These are phyloP conservation scores for Dioszegia hungarica DNA, from an alignment of 768 basidiomycete genomes.

Conservation along the genomic window DNA sequence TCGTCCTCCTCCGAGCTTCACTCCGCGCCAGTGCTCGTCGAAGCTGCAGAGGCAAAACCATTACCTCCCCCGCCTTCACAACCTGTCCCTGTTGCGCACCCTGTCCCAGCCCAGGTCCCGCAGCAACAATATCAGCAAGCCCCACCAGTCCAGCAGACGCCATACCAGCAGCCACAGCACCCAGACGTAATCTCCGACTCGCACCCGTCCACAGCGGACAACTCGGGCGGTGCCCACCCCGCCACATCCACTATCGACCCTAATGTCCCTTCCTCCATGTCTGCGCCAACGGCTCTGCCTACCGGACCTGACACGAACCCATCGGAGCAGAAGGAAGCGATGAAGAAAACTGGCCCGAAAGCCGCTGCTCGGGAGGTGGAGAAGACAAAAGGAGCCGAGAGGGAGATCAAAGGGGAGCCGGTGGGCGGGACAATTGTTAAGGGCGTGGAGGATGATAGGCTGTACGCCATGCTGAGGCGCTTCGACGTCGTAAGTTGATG, in stretches of 20 bases:
- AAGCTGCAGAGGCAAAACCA: background rate
- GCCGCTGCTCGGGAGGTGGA: slow-evolving; percentile 47
- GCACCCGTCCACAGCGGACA: background rate
- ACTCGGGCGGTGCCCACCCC: slow-evolving; percentile 1
- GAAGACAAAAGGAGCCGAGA: slow-evolving; percentile 49
- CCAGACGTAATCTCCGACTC: background rate
- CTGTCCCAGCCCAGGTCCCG: no score
- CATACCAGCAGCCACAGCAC: background rate
- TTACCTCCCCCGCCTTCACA: background rate
- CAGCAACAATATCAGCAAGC: background rate
- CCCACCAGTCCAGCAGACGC: background rate
- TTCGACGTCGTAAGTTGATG: slow-evolving; percentile 47
- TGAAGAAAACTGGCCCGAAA: slow-evolving; percentile 40
- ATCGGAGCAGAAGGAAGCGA: slow-evolving; percentile 40
- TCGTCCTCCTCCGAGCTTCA: background rate
- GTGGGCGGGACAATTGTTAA: slow-evolving; percentile 46
- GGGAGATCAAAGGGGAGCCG: slow-evolving; percentile 43
- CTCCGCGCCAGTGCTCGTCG: background rate
- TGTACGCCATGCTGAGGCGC: slow-evolving; percentile 48
- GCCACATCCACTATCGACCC: slow-evolving; percentile 38
- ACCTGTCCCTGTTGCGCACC: background rate
- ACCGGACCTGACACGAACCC: slow-evolving; percentile 45
- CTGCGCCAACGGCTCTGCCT: slow-evolving; percentile 43
- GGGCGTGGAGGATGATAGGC: slow-evolving; percentile 50
- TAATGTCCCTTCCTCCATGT: slow-evolving; percentile 25